A percentile compares a stretch with the other conserved stretches of the same genome.
phyloP scores from a whole-genome alignment of 805 yeast species.

The Ogataea nakhonphanomensis region DNA sequence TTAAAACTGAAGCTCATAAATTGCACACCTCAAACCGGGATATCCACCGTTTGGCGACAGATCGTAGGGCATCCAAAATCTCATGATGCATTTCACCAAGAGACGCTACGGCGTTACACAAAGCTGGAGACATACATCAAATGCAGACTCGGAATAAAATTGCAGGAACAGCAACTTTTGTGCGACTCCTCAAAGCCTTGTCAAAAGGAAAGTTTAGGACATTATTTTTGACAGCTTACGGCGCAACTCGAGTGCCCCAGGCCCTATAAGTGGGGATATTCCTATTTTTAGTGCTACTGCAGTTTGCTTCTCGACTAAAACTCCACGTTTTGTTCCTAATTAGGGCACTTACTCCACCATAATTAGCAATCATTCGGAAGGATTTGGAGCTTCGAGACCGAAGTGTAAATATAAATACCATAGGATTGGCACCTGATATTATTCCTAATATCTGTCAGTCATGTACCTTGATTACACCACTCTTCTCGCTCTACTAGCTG shows the following conservation, averaged over 20 bases:
- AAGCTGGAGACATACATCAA: too few relatives aligned
- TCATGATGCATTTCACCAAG: too few relatives aligned
- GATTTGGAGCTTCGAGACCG: neutral
- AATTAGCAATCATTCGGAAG: neutral
- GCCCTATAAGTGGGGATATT: neutral
- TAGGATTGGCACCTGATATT: too few relatives aligned
- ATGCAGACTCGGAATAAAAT: neutral
- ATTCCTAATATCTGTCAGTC: too few relatives aligned
- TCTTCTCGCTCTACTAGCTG: neutral
- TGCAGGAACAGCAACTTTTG: slow-evolving; percentile 4
- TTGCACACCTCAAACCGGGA: slow-evolving; percentile 7
- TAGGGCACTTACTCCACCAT: neutral
- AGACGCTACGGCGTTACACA: too few relatives aligned
- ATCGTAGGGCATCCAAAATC: too few relatives aligned
- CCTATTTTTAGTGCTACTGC: neutral
- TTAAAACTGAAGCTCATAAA: slow-evolving; percentile 1
- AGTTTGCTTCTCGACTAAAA: neutral
- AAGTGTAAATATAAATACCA: neutral
- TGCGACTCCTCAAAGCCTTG: neutral
- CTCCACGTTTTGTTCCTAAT: neutral
- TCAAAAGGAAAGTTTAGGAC: slow-evolving; percentile 6
- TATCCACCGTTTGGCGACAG: too few relatives aligned
- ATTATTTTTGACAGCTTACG: neutral
- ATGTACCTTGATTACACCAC: neutral
- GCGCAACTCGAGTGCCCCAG: neutral